Conservation (phyloP, 192 early-diverging fungal species). For the Gigaspora rosea region DNA sequence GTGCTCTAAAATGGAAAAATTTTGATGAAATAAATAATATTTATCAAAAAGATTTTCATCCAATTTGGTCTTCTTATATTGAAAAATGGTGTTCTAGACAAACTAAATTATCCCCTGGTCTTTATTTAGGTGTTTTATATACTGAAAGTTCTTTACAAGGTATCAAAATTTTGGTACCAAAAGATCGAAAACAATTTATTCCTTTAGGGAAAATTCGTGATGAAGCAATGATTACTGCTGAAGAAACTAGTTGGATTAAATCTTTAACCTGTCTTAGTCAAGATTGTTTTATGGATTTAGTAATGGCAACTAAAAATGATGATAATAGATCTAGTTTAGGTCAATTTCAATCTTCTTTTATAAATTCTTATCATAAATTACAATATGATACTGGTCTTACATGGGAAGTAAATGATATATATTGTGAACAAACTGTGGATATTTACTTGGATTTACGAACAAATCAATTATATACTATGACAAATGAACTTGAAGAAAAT, state of each 20-base stretch:
- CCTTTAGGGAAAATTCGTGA: constrained; percentile 46
- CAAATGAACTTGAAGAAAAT: constrained; percentile 32
- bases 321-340: constrained; percentile 9
- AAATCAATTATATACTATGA: constrained; percentile 34
- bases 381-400: constrained; percentile 21
- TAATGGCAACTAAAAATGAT: neutral
- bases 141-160: constrained; percentile 49
- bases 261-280: constrained; percentile 34
- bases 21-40: constrained; percentile 33
- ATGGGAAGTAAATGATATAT: constrained; percentile 29
- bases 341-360: constrained; percentile 27
- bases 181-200: constrained; percentile 45
- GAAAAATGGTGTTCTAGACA: constrained; percentile 37
- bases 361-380: constrained; percentile 31
- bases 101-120: constrained; percentile 43
- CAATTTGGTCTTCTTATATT: constrained; percentile 29
- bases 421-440: constrained; percentile 30
- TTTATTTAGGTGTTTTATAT: constrained; percentile 53
- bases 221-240: constrained; percentile 33
- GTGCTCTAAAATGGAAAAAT: constrained; percentile 44
- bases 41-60: constrained; percentile 28
- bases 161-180: constrained; percentile 46
- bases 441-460: constrained; percentile 33
- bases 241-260: constrained; percentile 50
- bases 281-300: constrained; percentile 34